phyloP scores from a whole-genome alignment of 257 asterid genomes.

The Capsicum baccatum region DNA sequence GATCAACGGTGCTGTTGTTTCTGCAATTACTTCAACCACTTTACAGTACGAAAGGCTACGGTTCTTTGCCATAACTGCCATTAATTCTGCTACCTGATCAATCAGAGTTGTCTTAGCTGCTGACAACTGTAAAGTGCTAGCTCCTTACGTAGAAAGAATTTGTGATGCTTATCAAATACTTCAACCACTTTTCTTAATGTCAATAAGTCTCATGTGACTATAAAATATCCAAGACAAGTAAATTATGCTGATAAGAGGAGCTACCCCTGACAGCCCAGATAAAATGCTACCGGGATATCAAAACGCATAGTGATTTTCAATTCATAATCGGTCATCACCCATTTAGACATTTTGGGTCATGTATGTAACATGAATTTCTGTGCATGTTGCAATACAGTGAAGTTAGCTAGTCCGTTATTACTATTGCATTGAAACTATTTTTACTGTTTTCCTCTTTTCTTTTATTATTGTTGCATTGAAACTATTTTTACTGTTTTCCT shows the following conservation, averaged over 20 bases:
- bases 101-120: constrained; percentile 33
- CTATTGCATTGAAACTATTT: too few relatives aligned
- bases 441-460: too few relatives aligned
- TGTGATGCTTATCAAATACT: not conserved
- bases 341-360: not conserved
- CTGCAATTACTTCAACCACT: constrained; percentile 92
- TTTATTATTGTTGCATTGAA: too few relatives aligned
- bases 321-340: not conserved
- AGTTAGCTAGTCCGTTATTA: too few relatives aligned
- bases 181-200: not conserved
- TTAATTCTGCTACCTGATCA: constrained; percentile 86
- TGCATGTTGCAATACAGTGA: too few relatives aligned
- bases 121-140: not conserved
- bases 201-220: not conserved
- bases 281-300: not conserved
- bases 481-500: too few relatives aligned
- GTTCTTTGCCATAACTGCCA: constrained; percentile 86
- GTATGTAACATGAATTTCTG: not conserved
- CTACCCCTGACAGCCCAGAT: not conserved
- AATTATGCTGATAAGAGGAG: not conserved
- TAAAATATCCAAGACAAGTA: not conserved
- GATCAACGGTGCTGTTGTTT: constrained; percentile 82
- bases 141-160: not conserved
- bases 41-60: constrained; percentile 74
- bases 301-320: not conserved